Conservation (phyloP, 345 rosid genomes). For the Eucalyptus brandiana region DNA sequence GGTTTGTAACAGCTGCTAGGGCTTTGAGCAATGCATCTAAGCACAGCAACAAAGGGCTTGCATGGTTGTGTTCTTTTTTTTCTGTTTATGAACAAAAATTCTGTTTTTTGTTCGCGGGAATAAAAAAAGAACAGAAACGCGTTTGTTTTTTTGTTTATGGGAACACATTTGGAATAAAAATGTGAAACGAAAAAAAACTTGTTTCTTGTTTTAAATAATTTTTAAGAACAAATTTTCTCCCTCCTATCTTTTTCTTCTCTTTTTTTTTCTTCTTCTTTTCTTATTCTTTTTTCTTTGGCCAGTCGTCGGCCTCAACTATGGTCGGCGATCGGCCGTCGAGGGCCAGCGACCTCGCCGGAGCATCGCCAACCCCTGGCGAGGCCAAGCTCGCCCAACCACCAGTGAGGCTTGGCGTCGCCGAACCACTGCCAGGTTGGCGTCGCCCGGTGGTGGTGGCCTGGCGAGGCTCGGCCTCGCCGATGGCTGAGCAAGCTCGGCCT, state of each 20-base stretch:
- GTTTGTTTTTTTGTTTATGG: accelerated
- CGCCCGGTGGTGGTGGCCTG: accelerated
- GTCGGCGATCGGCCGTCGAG: too few species aligned
- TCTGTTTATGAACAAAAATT: too few species aligned
- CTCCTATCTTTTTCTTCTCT: too few species aligned
- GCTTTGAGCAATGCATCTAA: too few species aligned
- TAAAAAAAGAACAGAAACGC: accelerated
- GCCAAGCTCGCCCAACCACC: accelerated
- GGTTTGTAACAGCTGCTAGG: not conserved
- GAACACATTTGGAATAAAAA: too few species aligned
- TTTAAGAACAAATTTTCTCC: too few species aligned
- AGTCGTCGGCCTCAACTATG: accelerated
- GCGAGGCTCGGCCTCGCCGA: too few species aligned
- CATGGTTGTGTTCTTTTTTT: too few species aligned
- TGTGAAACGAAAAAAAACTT: accelerated
- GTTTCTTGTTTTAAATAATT: accelerated
- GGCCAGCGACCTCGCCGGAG: accelerated
- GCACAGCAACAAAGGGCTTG: accelerated
- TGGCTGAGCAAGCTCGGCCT: too few species aligned
- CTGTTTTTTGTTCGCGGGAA: accelerated
- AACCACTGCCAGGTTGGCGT: accelerated
- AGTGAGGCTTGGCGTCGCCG: accelerated
- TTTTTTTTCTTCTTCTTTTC: too few species aligned
- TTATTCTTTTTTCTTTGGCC: too few species aligned
- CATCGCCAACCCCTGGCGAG: accelerated